Evolutionary conservation across 768 basidiomycete species (phyloP), one percentile per base, ranked within the genome.

Genomic region (Lepiota venenata): DNA sequence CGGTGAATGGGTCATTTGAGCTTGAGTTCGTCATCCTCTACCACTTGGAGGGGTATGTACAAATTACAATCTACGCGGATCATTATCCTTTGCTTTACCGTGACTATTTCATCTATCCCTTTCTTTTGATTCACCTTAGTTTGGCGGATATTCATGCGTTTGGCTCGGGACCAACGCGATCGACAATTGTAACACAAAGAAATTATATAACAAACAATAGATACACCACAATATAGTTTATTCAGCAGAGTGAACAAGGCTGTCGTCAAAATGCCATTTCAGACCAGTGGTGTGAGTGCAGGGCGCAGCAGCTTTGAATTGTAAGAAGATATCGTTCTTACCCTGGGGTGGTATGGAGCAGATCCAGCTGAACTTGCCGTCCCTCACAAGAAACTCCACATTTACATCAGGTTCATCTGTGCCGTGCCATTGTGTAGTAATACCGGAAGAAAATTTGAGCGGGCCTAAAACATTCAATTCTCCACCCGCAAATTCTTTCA

Each of bases 341-440:
- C 61, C 63, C 47, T 67, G 68, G 11, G 71, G 49, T 20, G 69
- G 63, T 8, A 73, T 37, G 1, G 58, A 52, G 38, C 70, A 69
- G 8, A 64, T 42, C 71, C 70, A 74, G 21, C 61, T 61, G 10
- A 74, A 55, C 54, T 68, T 67, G 16, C 72, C 72, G 50, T 71
- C 64, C 48, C 63, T 68, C 14, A 70, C 69, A n/a, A 68, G 50
- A 12, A 43, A 47, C 29, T 58, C 58, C 25, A 54, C 50, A n/a
- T 67, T 64, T 2, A 60, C 60, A 51, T 66, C 69, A 0, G 53
- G 44, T 7, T 73, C 71, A 25, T 72, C 72, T 5, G 61, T 66
- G 1, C 70, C 71, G 32, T 71, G 70, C 74, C 74, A 75, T 52
- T 74, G 71, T 12, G 70, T 73, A 7, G 62, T 49, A 10, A 75